Evolutionary conservation across 768 basidiomycete genomes (phyloP).

Genomic region (Pisolithus tinctorius): DNA sequence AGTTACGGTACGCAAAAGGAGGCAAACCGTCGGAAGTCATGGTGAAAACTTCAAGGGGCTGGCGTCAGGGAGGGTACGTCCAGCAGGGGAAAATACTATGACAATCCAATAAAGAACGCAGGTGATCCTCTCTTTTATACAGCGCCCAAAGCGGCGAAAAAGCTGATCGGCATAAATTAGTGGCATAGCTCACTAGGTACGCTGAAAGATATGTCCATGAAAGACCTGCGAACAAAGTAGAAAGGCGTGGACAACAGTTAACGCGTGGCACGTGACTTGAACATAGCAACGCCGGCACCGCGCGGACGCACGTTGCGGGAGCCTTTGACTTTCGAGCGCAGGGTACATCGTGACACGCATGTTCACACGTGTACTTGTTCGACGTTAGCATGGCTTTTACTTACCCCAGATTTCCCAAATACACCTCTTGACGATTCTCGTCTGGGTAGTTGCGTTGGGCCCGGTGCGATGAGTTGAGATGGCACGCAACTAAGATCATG

Average conservation of each 20-base stretch:
- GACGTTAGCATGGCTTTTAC: not conserved
- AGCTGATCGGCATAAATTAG: conserved; percentile 1
- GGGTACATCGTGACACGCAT: not conserved
- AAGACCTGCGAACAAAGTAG: conserved; percentile 14
- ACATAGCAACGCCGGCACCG: conserved; percentile 21
- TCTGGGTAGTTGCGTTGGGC: no score
- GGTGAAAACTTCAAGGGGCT: not conserved
- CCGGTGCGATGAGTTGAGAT: no score
- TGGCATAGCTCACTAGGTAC: conserved; percentile 6
- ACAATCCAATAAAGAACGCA: not conserved
- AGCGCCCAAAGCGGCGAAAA: not conserved
- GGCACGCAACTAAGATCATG: no score
- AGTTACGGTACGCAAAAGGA: not conserved
- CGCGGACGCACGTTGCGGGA: conserved; percentile 19
- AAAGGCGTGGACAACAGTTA: conserved; percentile 5
- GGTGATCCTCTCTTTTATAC: conserved; percentile 12
- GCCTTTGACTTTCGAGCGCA: conserved; percentile 3
- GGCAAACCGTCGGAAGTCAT: conserved; percentile 7
- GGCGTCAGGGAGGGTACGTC: conserved; percentile 5
- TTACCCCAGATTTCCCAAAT: not conserved
- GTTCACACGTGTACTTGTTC: not conserved
- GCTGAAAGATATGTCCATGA: conserved; percentile 14
- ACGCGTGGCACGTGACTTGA: conserved; percentile 12
- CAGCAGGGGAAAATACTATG: conserved; percentile 3
- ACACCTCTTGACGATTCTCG: no score